Base-by-base conservation (phyloP, 345 rosid genomes). In the Rhodomyrtus tomentosa region DNA sequence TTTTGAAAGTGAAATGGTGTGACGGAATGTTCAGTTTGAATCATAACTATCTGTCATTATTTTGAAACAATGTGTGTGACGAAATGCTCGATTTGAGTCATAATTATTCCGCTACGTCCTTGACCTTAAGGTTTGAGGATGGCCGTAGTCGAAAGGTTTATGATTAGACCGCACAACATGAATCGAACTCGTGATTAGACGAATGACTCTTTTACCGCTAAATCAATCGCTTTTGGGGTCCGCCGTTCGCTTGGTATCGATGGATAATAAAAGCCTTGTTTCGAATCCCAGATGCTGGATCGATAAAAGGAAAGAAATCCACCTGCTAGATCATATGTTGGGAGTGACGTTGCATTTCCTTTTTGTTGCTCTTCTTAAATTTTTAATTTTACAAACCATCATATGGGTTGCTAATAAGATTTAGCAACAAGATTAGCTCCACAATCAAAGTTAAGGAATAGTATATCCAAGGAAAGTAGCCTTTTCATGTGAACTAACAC, bases 21-120 rank as follows among this genome's bases (percentile, higher is more conserved):
- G 1, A 5, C 3, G 1, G 22, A 68, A 68, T 7, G 24, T 18
- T 32, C 3, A 0, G 24, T 5, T 22, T 7, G 5, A 54, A 8
- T 22, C 5, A 36, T 18, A 12, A 36, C 21, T 2, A 3, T 32
- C 18, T 68, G 10, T 18, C 3, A 0, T 62, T 32, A 7, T 62
- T 1, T 12, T 58, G 3, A 51, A 51, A 27, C 20, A 27, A 59
- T 27, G 14, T 59, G 21, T 2, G 0, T 27, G 15, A 27, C 0
- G 1, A 0, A 59, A 15, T 59, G 1, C 14, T 58, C 0, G 10
- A 0, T 59, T 58, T 58, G 0, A 6, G 0, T 58, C 21, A 58
- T 27, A 58, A 58, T 58, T 14, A 58, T 58, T 58, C 0, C 0
- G 0, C 20, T n/a, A 27, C 0, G 0, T 4, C 8, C 72, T 27